phyloP scores from a whole-genome alignment of 176 grass and related monocot species.

The Carex scoparia region DNA sequence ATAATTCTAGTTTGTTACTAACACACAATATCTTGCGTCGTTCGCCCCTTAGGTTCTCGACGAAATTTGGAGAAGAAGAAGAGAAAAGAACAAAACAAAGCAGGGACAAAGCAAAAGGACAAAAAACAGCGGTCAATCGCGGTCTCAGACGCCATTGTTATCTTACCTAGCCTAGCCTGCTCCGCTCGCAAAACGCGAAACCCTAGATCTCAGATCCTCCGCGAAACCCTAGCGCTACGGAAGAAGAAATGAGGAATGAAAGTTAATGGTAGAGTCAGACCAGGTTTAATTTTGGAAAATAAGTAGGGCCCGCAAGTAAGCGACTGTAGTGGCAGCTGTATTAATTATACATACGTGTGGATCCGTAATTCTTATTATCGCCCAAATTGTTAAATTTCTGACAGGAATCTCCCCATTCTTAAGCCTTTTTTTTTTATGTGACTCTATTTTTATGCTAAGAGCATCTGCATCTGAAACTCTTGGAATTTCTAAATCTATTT shows the following conservation, averaged over 20 bases:
- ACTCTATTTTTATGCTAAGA: too few relatives aligned
- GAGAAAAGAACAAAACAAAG: not conserved
- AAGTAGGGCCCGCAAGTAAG: not conserved
- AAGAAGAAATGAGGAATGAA: not conserved
- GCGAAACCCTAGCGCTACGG: not conserved
- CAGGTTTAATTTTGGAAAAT: not conserved
- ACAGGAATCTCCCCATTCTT: too few relatives aligned
- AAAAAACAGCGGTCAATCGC: not conserved
- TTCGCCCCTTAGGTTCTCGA: slow-evolving; percentile 11
- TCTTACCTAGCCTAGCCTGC: slow-evolving; percentile 13
- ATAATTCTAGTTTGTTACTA: slow-evolving; percentile 7
- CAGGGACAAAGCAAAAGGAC: not conserved
- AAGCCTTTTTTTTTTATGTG: too few relatives aligned
- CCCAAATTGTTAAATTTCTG: too few relatives aligned
- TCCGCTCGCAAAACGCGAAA: slow-evolving; percentile 5
- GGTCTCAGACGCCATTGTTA: slow-evolving; percentile 12
- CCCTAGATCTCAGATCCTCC: slow-evolving; percentile 20
- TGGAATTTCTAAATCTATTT: too few relatives aligned
- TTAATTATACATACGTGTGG: too few relatives aligned
- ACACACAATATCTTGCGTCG: slow-evolving; percentile 6
- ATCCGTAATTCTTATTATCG: too few relatives aligned
- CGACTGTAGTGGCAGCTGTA: not conserved
- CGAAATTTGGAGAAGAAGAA: not conserved
- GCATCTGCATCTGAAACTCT: too few relatives aligned
- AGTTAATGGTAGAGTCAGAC: not conserved